Conservation (phyloP, 2,329 filamentous ascomycete genomes). For the Microdochium nivale region DNA sequence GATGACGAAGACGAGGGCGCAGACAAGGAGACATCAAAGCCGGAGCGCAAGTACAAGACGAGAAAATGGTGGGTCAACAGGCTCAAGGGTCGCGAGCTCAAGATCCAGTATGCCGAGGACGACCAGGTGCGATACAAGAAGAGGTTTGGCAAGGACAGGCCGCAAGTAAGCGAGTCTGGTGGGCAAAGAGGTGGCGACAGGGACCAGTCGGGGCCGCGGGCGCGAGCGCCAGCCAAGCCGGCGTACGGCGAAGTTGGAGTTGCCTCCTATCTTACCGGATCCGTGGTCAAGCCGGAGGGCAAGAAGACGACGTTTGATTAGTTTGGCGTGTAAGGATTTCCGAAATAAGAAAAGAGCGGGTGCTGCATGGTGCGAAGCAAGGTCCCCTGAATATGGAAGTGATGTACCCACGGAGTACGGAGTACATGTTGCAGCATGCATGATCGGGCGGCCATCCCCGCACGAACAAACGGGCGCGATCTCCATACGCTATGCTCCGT, state of each 20-base stretch:
- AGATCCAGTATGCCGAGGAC: conserved; percentile 92
- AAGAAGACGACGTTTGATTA: conserved; percentile 79
- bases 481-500: no score
- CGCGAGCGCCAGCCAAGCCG: conserved; percentile 23
- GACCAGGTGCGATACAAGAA: conserved; percentile 86
- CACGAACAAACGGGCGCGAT: no score
- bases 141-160: conserved; percentile 71
- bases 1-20: conserved; percentile 29
- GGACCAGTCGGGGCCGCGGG: conserved; percentile 6
- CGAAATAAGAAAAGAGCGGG: neutral
- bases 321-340: conserved; percentile 1
- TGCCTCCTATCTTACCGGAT: conserved; percentile 61
- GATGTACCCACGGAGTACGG: no score
- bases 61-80: conserved; percentile 80
- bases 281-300: conserved; percentile 69
- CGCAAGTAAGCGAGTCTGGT: conserved; percentile 9
- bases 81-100: conserved; percentile 69
- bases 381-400: no score
- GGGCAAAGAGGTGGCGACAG: conserved; percentile 12
- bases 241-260: conserved; percentile 38
- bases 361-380: neutral
- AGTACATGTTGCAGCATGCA: no score
- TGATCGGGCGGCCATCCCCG: no score
- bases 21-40: conserved; percentile 31
- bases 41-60: conserved; percentile 45